Evolutionary conservation across 305 asterid species (phyloP).

Genomic region (Plantago rigida): DNA sequence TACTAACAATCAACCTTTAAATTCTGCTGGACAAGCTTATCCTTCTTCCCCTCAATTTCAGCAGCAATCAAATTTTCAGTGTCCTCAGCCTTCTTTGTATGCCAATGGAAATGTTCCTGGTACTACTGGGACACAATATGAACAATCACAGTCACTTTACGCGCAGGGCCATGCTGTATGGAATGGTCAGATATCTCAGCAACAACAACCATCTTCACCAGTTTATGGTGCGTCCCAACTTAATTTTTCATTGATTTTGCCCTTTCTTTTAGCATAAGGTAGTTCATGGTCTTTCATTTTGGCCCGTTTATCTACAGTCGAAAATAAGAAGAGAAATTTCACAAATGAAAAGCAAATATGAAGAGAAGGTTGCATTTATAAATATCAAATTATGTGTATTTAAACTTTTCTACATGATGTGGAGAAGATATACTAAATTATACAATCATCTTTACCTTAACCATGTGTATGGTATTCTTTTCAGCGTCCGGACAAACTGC

Average conservation of each 20-base stretch:
- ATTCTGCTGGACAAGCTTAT: slow-evolving; percentile 49
- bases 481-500: neutral
- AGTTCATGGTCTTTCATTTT: slow-evolving; percentile 1
- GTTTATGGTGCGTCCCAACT: slow-evolving; percentile 50
- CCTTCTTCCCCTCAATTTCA: slow-evolving; percentile 54
- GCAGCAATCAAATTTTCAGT: slow-evolving; percentile 45
- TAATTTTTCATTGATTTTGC: slow-evolving; percentile 1
- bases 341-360: neutral
- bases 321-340: neutral
- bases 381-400: neutral
- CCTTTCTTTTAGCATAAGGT: neutral
- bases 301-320: neutral
- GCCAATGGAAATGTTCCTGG: slow-evolving; percentile 53
- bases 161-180: slow-evolving; percentile 55
- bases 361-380: neutral
- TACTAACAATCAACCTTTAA: slow-evolving; percentile 33
- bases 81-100: slow-evolving; percentile 41
- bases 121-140: slow-evolving; percentile 42
- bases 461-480: neutral
- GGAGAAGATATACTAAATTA: neutral
- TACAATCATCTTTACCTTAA: neutral
- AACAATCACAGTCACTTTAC: slow-evolving; percentile 46
- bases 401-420: neutral
- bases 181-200: slow-evolving; percentile 60
- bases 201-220: slow-evolving; percentile 67